Evolutionary conservation across 768 basidiomycete species (phyloP).

Genomic region (Fomitopsis serialis): DNA sequence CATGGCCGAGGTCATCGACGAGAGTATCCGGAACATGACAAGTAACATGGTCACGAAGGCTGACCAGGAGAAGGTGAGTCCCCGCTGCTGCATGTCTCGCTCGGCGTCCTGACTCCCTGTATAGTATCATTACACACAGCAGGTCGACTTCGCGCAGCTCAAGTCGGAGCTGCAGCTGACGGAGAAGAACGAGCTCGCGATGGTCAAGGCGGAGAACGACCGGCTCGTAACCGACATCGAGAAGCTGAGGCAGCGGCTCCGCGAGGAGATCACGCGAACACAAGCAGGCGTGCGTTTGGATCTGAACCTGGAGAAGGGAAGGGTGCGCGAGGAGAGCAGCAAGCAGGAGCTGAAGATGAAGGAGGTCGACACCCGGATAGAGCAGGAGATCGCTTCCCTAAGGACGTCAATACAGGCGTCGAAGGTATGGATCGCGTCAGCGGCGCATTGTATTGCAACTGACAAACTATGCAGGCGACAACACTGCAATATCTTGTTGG

Average conservation of each 20-base stretch:
- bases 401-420: conserved; percentile 81
- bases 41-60: conserved; percentile 94
- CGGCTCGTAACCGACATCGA: conserved; percentile 88
- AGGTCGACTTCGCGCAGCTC: conserved; percentile 94
- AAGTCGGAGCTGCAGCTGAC: conserved; percentile 95
- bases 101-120: not conserved
- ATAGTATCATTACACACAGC: conserved; percentile 89
- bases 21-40: conserved; percentile 94
- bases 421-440: conserved; percentile 42
- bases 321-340: conserved; percentile 89
- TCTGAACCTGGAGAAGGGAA: conserved; percentile 93
- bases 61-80: conserved; percentile 86
- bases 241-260: conserved; percentile 87
- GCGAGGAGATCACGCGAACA: conserved; percentile 88
- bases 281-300: conserved; percentile 93
- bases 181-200: conserved; percentile 94
- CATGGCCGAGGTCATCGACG: conserved; percentile 95
- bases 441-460: not conserved
- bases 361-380: conserved; percentile 95
- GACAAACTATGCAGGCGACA: conserved; percentile 47
- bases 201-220: conserved; percentile 96
- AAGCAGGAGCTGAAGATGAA: conserved; percentile 94
- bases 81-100: not conserved
- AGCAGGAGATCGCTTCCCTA: conserved; percentile 88
- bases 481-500: conserved; percentile 86